Conservation (phyloP, 2,329 filamentous ascomycete genomes). For the Camillea tinctor region DNA sequence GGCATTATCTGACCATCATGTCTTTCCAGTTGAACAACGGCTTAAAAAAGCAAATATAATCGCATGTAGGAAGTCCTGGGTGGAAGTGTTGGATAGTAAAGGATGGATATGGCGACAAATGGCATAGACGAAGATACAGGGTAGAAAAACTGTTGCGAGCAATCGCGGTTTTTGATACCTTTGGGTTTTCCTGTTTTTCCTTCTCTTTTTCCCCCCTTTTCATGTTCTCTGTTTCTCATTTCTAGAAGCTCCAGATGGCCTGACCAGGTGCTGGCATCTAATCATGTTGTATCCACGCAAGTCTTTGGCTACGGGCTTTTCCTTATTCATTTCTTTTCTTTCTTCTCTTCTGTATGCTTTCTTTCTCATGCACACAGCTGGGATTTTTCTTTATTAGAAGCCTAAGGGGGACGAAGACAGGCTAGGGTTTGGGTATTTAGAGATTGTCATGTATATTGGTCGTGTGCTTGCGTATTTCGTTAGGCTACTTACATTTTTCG, state of each 20-base stretch:
- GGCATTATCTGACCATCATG: background rate
- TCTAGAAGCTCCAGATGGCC: slow-evolving; percentile 10
- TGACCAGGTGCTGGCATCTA: slow-evolving; percentile 11
- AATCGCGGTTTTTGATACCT: slow-evolving; percentile 25
- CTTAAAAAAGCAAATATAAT: background rate
- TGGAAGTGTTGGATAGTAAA: slow-evolving; percentile 3
- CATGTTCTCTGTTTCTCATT: slow-evolving; percentile 10
- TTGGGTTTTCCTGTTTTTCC: too few species aligned
- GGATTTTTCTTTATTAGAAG: slow-evolving; percentile 14
- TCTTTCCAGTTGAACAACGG: background rate
- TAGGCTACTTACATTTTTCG: slow-evolving; percentile 7
- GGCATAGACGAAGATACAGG: slow-evolving; percentile 12
- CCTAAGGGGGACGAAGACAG: slow-evolving; percentile 6
- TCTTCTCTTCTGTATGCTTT: slow-evolving; percentile 9
- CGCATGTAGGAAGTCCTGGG: background rate
- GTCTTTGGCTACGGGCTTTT: slow-evolving; percentile 1
- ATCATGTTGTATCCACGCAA: slow-evolving; percentile 5
- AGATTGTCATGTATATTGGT: background rate
- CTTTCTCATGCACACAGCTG: slow-evolving; percentile 6
- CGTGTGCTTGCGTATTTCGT: background rate
- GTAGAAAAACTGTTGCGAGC: slow-evolving; percentile 29
- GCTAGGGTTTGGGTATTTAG: slow-evolving; percentile 5
- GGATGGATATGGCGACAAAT: slow-evolving; percentile 8
- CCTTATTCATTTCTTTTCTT: slow-evolving; percentile 5
- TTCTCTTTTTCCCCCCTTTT: too few species aligned